Base-by-base conservation (phyloP, 176 grass and related monocot genomes). In the Oropetium thomaeum region DNA sequence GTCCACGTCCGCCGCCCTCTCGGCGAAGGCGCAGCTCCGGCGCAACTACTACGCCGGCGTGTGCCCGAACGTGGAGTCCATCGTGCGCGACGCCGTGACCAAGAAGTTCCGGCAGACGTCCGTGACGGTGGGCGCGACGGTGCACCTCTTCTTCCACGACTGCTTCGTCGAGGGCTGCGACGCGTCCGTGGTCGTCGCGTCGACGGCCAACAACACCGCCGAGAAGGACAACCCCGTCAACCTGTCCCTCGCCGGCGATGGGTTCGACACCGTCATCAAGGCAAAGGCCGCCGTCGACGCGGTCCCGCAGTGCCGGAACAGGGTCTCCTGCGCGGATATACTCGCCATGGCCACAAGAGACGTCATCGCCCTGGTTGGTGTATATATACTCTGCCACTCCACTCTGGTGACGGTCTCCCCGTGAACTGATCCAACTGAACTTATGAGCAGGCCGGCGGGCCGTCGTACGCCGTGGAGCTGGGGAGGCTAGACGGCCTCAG, bases 281-380 rank as follows among this genome's bases (percentile, higher is more conserved):
- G 49, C 49, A 19, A 52, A 52, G 49, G 49, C 49, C 7, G 49
- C 49, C 49, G 49, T 52, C 20, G 20, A 52, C 49, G 49, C 49
- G 7, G 49, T 52, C 20, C 49, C 49, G 49, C 7, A 2, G 49
- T 52, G 49, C 49, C 7, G 7, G 49, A 83, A 86, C 82, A 88
- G 41, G 79, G 88, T 95, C 28, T 95, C 92, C 44, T 95, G 92
- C 80, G 84, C 92, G 51, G 92, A 95, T 45, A 79, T 95, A 53
- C 72, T 95, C 55, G 85, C 88, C 49, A 52, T 52, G 49, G 49
- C 49, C 49, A 52, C 49, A 19, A 7, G 49, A 52, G 49, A 52
- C 49, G 49, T 52, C 49, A 52, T 52, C 20, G 49, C 49, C 1
- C 49, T 23, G 49, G 49, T 52, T 22, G 2, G 20, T 49, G 2